Percentiles rank a stretch among this genome's conserved stretches.
Conservation (phyloP, 768 basidiomycete species). For the Trametes elegans region DNA sequence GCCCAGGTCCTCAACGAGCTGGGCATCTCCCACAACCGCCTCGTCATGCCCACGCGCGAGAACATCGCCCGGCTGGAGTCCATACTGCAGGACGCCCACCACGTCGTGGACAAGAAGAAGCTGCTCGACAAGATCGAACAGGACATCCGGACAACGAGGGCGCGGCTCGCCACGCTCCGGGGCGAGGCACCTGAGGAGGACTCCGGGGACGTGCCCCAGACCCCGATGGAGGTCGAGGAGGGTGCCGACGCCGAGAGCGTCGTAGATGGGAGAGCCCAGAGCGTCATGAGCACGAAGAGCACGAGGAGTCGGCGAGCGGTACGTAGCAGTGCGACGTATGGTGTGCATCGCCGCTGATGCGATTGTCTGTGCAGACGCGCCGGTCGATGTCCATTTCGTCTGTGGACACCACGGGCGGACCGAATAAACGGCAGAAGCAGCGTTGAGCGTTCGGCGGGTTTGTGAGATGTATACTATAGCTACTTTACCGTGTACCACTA, state of each 20-base stretch:
- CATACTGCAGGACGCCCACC: slow-evolving; percentile 66
- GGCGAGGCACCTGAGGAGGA: slow-evolving; percentile 36
- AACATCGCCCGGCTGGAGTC: slow-evolving; percentile 74
- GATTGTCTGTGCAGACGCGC: slow-evolving; percentile 39
- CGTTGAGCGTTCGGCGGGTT: background rate
- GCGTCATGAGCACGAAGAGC: slow-evolving; percentile 44
- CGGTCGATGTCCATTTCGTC: slow-evolving; percentile 76
- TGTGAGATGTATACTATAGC: background rate
- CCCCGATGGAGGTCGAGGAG: slow-evolving; percentile 52
- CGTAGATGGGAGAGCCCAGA: slow-evolving; percentile 58
- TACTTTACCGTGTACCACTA: background rate
- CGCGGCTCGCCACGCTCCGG: slow-evolving; percentile 39
- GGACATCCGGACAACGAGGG: slow-evolving; percentile 73
- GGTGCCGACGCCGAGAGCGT: slow-evolving; percentile 33
- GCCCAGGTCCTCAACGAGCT: slow-evolving; percentile 75
- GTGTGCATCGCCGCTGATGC: background rate
- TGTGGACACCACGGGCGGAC: slow-evolving; percentile 55
- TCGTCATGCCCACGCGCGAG: slow-evolving; percentile 93
- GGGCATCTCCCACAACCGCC: slow-evolving; percentile 63
- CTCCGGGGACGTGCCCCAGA: slow-evolving; percentile 40
- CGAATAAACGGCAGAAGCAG: slow-evolving; percentile 19
- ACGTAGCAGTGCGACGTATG: slow-evolving; percentile 24
- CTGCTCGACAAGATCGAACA: slow-evolving; percentile 82
- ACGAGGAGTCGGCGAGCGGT: slow-evolving; percentile 59
- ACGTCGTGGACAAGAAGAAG: slow-evolving; percentile 87